Base-by-base conservation (phyloP, 371 early-diverging fungal genomes). In the Umbelopsis sp. region DNA sequence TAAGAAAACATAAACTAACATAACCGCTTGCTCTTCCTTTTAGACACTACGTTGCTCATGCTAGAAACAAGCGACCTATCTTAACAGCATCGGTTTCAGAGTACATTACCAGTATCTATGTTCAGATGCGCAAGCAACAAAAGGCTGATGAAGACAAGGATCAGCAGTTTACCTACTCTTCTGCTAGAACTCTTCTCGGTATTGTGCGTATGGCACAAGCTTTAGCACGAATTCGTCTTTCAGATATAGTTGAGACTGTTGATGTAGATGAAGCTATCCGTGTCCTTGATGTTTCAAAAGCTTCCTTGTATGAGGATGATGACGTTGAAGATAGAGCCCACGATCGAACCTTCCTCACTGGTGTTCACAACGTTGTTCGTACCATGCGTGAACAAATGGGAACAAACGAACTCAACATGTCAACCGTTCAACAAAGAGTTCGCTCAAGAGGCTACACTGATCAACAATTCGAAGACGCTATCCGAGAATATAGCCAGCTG, bases 191-290 rank as follows among this genome's bases (percentile, higher is more conserved):
- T 25, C 80, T 99, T 66, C 77, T 97, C 68, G 94, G 94, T 69
- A 90, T 99, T 51, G 89, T 99, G 65, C 95, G 99, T 73, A 83
- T 99, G 80, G 87, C 97, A 51, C 95, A 85, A 88, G 98, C 90
- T 4, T 85, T 90, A 74, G 97, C 99, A 1, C 91, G 99, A 69
- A 80, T 99, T 37, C 91, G 98, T 24, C 86, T 94, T 65, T 86
- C 93, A 10, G 89, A 91, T 37, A 76, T 74, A n/a, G 97, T 98
- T 3, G 85, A 86, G 22, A 82, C 88, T 29, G 83, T 72, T 16
- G 99, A 99, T 84, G 96, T 99, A 22, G 93, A 97, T 67, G 99
- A 99, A 78, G 98, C 98, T 0, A 76, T 97, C 70, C 87, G 98
- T 22, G 78, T 99, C 68, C 88, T 99, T 72, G 95, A 97, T 76